phyloP scores from a whole-genome alignment of 78 protist species.

The Monosiga brevicollis region DNA sequence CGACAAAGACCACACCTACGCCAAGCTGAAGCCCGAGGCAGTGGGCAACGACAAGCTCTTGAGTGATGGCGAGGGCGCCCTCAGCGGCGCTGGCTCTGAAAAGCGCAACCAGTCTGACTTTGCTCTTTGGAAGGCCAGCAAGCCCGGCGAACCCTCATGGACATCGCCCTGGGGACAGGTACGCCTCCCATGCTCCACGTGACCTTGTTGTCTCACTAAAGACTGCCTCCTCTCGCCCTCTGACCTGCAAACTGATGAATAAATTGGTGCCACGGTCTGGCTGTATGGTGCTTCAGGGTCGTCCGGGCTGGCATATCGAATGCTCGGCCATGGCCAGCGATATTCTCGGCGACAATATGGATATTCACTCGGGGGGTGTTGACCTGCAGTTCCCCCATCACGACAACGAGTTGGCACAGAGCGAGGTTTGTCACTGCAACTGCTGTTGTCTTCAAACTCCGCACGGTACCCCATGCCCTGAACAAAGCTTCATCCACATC shows the following conservation, averaged over 20 bases:
- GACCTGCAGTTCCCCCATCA: constrained; percentile 98
- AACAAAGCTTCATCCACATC: no score
- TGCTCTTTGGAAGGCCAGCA: constrained; percentile 86
- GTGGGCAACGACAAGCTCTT: constrained; percentile 37
- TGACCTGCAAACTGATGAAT: no score
- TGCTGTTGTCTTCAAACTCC: no score
- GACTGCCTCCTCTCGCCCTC: no score
- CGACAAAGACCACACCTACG: constrained; percentile 54
- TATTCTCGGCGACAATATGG: constrained; percentile 33
- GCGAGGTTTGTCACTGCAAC: constrained; percentile 91
- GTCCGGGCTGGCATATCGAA: constrained; percentile 99
- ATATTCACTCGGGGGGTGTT: constrained; percentile 87
- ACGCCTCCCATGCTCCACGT: constrained; percentile 12
- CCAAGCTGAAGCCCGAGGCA: constrained; percentile 62
- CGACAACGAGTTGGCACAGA: constrained; percentile 96
- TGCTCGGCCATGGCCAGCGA: constrained; percentile 94
- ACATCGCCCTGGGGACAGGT: constrained; percentile 82
- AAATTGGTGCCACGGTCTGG: no score
- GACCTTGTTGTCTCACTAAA: not conserved
- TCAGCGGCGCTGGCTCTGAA: not conserved
- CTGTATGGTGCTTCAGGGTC: constrained; percentile 69
- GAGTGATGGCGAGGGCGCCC: constrained; percentile 64
- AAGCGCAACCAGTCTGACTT: constrained; percentile 30
- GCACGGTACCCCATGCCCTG: no score
- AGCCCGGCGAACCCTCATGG: constrained; percentile 55